Evolutionary conservation across 2,329 filamentous ascomycete genomes (phyloP), one percentile per base, ranked within the genome.

Genomic region (Fusarium luffae): DNA sequence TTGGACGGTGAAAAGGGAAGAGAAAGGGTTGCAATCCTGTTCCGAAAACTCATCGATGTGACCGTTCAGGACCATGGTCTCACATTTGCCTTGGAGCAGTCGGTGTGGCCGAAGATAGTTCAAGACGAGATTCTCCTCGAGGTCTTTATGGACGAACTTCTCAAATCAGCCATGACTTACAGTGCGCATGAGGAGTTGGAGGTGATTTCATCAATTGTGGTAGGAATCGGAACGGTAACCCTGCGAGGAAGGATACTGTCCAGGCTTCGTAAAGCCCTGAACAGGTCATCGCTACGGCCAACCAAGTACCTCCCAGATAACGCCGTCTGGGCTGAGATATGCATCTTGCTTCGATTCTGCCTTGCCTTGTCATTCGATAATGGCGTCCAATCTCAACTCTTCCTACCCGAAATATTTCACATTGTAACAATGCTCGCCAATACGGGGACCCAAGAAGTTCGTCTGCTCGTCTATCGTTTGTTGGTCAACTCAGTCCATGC

Each of bases 391-490:
- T 85, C 89, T 6, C 89, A 92, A 76, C 82, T 91, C 46, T 92
- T 88, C 70, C 79, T 92, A 8, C 89, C 90, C 0, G 90, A 92
- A 75, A 83, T 92, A 47, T 92, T 92, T 75, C 90, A 92, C 77
- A 83, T 92, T 50, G 88, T 91, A 62, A 91, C 90, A 0, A 91
- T 92, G 88, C 82, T 92, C 27, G 87, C 88, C 37, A 91, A 91
- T 71, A 91, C 87, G 3, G 90, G 90, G 9, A 78, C 84, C 13
- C 79, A 84, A 12, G 85, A 88, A 13, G 82, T 90, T 9, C 84
- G 89, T 49, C 77, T 85, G 10, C 80, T 88, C 21, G 88, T 92
- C 4, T 89, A 91, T 74, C 85, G 87, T 55, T 79, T 92, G 13
- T 80, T 92, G 25, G 85, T 90, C 54, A 92, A 92, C 77, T 87